Evolutionary conservation across 352 stramenopile genomes (phyloP), one percentile per base, ranked within the genome.

Genomic region (Phytopythium litorale): DNA sequence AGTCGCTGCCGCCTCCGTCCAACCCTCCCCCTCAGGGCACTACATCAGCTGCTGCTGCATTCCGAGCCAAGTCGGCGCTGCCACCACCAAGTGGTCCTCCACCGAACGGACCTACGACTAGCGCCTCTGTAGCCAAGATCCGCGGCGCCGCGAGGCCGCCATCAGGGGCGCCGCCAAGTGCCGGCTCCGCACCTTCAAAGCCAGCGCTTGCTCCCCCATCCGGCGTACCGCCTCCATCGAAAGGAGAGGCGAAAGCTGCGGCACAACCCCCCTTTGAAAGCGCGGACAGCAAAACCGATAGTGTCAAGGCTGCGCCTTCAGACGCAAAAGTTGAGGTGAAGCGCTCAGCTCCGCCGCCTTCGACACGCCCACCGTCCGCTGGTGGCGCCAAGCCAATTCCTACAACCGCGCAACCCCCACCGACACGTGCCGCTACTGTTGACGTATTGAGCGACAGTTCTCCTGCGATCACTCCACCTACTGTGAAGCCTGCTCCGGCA

Each of bases 111-210:
- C 73, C 66, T 9, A 30, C 69, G 12, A 62, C 78, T 4, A 93
- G 79, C 71, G 71, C 81, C 21, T 89, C 81, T 0, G 81, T 93
- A 0, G 79, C 81, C 7, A 93, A 93, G 68, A 87, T 93, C 51
- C 84, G 81, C 68, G 75, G 77, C 12, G 78, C 81, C 16, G 78
- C 70, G 7, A 76, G 79, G 7, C 76, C 79, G 25, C 79, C 78
- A 12, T 78, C 69, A 23, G 62, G 46, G 13, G 64, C 79, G 16
- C 79, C 76, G 32, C 74, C 73, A 9, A 46, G 37, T 28, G 33
- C 60, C 6, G 65, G 61, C 7, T 51, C 51, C 23, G 62, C 69
- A 8, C 64, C 67, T 0, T 21, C 63, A 32, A 64, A 60, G 21
- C 52, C 45, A 49, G 30, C 52, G 30, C 62, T 68, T 25, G 59